Base-by-base conservation (phyloP, 345 rosid species). In the Bruguiera parviflora region DNA sequence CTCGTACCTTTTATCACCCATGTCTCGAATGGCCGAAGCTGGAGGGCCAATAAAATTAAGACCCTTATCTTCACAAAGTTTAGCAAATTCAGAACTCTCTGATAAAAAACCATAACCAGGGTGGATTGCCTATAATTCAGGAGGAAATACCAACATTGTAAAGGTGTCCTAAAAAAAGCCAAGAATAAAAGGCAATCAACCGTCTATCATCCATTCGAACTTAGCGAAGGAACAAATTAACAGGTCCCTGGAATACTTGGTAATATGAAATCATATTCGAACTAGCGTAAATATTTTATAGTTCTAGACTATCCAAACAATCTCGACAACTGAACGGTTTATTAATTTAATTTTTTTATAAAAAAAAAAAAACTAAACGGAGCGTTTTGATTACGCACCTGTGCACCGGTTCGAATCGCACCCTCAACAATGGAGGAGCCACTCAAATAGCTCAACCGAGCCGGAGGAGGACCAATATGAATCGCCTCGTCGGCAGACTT, bases 91-190 rank as follows among this genome's bases (percentile, higher is more conserved):
- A 4, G 92, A 80, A 76, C 95, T 88, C 80, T 94, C 97, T 8
- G 96, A 94, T 72, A 91, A 77, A 84, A 94, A 94, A 18, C 97
- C 97, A 66, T 91, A 91, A 46, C 95, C 96, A 64, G 98, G 96
- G 73, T 89, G 96, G 75, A 94, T 80, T 69, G 97, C 97, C 98
- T 94, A 79, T 68, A 64, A 49, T 69, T 43, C 68, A 65, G 75
- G 77, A 70, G 19, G 57, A 64, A 29, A 68, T 47, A 77, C 71
- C 73, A 72, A 59, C 58, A 64, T 60, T 69, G 73, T 39, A 68
- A 69, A 60, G 27, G 51, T 29, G 63, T 19, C 59, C 64, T 43
- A 33, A 56, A 46, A 69, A 47, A 0, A 52, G 1, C 29, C 20
- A 52, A 68, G 32, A 58, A 63, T 58, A 67, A 31, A 15, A 65